Base-by-base conservation (phyloP, 345 rosid species). In the Brassica incana region DNA sequence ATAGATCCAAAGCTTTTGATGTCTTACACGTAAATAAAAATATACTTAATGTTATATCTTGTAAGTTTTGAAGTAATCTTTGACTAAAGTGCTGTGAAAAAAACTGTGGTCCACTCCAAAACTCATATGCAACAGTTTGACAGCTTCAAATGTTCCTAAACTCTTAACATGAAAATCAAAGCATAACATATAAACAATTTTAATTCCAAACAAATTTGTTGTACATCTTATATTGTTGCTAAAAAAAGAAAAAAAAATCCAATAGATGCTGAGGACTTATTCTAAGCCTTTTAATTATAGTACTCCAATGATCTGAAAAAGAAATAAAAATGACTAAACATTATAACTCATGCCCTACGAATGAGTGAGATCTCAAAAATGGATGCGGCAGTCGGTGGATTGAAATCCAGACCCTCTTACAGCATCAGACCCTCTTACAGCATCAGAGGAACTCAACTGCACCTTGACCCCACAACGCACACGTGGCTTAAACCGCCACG, bases 401-500 rank as follows among this genome's bases (percentile, higher is more conserved):
- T 60, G 33, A 5, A 65, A 15, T 10, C 7, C 3, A 33, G 14
- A 32, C 43, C 48, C 25, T 65, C 68, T 1, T 8, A 3, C 2
- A 6, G 67, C 14, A n/a, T 0, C 48, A 3, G 69, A 35, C 43
- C 45, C 25, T 65, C 68, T 1, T 8, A 3, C 3, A 6, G 67
- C n/a, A n/a, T 0, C 48, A 3, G 69, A 16, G 69, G 27, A 33
- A n/a, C 25, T 18, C 29, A 65, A 8, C 3, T 8, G 69, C 10
- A 65, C 45, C 8, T 35, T 36, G 25, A 65, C n/a, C 50, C 29
- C 50, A 35, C 65, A 60, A 0, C 6, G 18, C 18, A 50, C 58
- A 50, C 58, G 58, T 50, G 58, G 58, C 18, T 50, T 50, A 50
- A 50, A 50, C 65, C 50, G 69, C 69, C 69, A 65, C 29, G 69